phyloP scores from a whole-genome alignment of 352 stramenopile species.

The Globisporangium okanoganense region DNA sequence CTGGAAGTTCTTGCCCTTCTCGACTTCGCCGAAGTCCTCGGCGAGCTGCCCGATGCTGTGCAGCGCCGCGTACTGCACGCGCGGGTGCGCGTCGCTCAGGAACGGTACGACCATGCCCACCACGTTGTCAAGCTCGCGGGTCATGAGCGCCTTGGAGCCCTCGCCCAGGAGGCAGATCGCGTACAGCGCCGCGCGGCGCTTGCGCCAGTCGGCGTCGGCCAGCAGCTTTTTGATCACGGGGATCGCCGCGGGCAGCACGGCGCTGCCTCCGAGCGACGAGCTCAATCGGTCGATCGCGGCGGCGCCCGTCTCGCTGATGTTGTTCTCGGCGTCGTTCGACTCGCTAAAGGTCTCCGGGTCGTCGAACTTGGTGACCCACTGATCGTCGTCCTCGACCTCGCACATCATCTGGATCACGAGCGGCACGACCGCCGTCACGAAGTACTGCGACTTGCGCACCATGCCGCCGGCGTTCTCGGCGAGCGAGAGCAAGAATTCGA shows the following conservation, averaged over 20 bases:
- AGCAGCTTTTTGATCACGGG: slow-evolving; percentile 70
- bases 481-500: slow-evolving; percentile 81
- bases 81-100: slow-evolving; percentile 65
- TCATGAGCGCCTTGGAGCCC: slow-evolving; percentile 76
- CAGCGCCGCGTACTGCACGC: slow-evolving; percentile 79
- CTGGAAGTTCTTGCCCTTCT: slow-evolving; percentile 88
- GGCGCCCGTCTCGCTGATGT: slow-evolving; percentile 66
- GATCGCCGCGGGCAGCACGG: slow-evolving; percentile 74
- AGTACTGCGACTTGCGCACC: slow-evolving; percentile 68
- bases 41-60: slow-evolving; percentile 82
- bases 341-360: slow-evolving; percentile 76
- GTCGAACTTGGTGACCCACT: slow-evolving; percentile 76
- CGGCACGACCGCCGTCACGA: slow-evolving; percentile 66
- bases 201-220: slow-evolving; percentile 55
- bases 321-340: slow-evolving; percentile 52
- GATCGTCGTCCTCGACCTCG: slow-evolving; percentile 71
- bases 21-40: slow-evolving; percentile 79
- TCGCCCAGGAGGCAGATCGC: slow-evolving; percentile 75
- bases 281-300: slow-evolving; percentile 78
- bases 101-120: slow-evolving; percentile 63
- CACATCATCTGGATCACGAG: slow-evolving; percentile 77
- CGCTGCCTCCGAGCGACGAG: slow-evolving; percentile 60
- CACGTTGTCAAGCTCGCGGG: slow-evolving; percentile 73
- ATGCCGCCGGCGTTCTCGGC: slow-evolving; percentile 79
- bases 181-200: slow-evolving; percentile 76